A percentile compares a stretch with the other conserved stretches of the same genome.
These are phyloP conservation scores for Trichosporon coremiiforme DNA, from an alignment of 1,284 basidiomycete species.

Conservation along the genomic window DNA sequence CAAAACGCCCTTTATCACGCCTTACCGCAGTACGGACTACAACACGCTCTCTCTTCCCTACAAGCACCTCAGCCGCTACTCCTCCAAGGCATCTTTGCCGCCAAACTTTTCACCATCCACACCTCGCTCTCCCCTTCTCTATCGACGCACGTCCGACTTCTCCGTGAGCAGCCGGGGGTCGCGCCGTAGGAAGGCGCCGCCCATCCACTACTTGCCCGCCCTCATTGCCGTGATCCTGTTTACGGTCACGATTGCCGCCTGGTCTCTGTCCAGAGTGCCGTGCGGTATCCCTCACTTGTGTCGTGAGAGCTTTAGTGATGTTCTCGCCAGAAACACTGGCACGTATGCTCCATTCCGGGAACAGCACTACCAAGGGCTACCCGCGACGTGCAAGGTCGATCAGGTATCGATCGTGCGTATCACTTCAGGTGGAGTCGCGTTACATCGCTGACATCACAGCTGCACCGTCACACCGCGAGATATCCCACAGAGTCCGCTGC, in stretches of 20 bases:
- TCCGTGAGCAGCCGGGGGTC: slow-evolving; percentile 6
- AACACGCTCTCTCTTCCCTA: slow-evolving; percentile 7
- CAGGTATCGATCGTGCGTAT: slow-evolving; percentile 51
- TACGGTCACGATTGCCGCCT: background rate
- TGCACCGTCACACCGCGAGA: slow-evolving; percentile 82
- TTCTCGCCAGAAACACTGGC: slow-evolving; percentile 36
- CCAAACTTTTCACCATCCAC: background rate
- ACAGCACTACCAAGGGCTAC: slow-evolving; percentile 38
- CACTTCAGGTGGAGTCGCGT: background rate
- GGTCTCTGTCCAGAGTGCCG: background rate
- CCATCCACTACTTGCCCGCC: slow-evolving; percentile 6
- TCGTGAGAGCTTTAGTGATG: background rate
- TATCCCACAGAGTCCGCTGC: slow-evolving; percentile 68
- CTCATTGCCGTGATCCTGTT: background rate
- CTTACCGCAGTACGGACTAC: background rate
- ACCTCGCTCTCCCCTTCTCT: background rate
- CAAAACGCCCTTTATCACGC: background rate
- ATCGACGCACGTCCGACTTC: background rate
- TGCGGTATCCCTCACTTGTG: slow-evolving; percentile 8
- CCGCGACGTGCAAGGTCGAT: slow-evolving; percentile 47
- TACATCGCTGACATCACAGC: slow-evolving; percentile 55
- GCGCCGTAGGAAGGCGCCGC: slow-evolving; percentile 1
- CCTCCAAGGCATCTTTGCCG: background rate
- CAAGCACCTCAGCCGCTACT: background rate
- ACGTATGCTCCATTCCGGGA: slow-evolving; percentile 44